Conservation (phyloP, 306 rosid species). For the Gleditsia sinensis region DNA sequence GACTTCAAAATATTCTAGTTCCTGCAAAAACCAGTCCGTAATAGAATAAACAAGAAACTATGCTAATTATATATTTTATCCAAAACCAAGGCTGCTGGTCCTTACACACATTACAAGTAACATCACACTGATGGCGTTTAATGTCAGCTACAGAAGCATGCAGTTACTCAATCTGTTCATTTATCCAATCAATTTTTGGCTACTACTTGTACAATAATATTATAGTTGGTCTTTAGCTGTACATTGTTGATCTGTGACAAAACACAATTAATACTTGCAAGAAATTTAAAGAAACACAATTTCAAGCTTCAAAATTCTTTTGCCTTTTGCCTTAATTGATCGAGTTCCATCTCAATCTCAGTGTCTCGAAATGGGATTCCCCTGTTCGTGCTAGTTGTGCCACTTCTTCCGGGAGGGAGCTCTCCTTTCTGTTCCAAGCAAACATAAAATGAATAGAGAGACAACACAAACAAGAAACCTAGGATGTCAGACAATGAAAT, state of each 20-base stretch:
- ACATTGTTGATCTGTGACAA: slow-evolving; percentile 39
- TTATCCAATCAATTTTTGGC: slow-evolving; percentile 25
- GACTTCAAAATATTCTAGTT: background rate
- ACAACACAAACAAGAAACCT: background rate
- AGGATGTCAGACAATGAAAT: slow-evolving; percentile 11
- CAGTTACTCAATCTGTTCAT: slow-evolving; percentile 23
- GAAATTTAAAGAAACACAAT: slow-evolving; percentile 17
- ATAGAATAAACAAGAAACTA: background rate
- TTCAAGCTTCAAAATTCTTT: slow-evolving; percentile 57
- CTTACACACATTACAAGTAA: slow-evolving; percentile 1
- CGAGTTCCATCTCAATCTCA: slow-evolving; percentile 83
- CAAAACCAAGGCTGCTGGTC: slow-evolving; percentile 13
- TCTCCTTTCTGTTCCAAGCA: slow-evolving; percentile 78
- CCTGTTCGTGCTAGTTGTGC: slow-evolving; percentile 40
- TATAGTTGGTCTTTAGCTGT: slow-evolving; percentile 44
- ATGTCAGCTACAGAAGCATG: slow-evolving; percentile 27
- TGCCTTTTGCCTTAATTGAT: slow-evolving; percentile 73
- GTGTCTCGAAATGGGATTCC: slow-evolving; percentile 74
- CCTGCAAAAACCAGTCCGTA: background rate
- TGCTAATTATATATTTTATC: slow-evolving; percentile 2
- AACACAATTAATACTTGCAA: slow-evolving; percentile 25
- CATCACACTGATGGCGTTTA: slow-evolving; percentile 8
- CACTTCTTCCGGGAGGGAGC: slow-evolving; percentile 89
- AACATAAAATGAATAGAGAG: slow-evolving; percentile 9
- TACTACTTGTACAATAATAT: slow-evolving; percentile 25